phyloP scores from a whole-genome alignment of 176 grass and related monocot species.

The Alloteropsis semialata region DNA sequence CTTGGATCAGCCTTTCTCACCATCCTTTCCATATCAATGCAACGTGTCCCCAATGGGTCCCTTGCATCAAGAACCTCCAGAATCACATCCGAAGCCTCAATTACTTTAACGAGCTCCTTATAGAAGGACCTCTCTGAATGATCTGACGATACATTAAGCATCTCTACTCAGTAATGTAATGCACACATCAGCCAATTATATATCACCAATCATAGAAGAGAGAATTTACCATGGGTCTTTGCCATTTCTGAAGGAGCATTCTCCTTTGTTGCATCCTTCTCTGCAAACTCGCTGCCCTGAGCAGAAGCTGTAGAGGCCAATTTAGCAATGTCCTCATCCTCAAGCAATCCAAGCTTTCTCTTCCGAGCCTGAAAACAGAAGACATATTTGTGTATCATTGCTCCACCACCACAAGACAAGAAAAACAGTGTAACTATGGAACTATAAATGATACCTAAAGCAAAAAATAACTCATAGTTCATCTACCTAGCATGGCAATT shows the following conservation, averaged over 20 bases:
- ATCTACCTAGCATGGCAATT: not conserved
- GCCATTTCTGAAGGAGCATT: constrained; percentile 16
- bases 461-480: not conserved
- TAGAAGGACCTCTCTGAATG: constrained; percentile 96
- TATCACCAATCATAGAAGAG: not conserved
- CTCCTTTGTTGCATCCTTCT: constrained; percentile 43
- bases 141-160: constrained; percentile 39
- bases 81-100: constrained; percentile 87
- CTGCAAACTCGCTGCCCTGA: constrained; percentile 38
- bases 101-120: constrained; percentile 95
- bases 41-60: constrained; percentile 79
- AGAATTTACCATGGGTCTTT: constrained; percentile 67
- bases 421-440: not conserved
- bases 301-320: constrained; percentile 45
- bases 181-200: constrained; percentile 10
- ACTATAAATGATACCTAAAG: not conserved
- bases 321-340: constrained; percentile 60
- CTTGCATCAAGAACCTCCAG: constrained; percentile 97
- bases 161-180: not conserved
- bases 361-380: constrained; percentile 62
- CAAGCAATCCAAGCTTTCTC: constrained; percentile 74
- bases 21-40: constrained; percentile 90
- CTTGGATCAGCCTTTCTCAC: constrained; percentile 69
- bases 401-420: not conserved
- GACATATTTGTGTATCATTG: not conserved